phyloP scores from a whole-genome alignment of 1,284 basidiomycete genomes.

The Microbotryum lychnidis-dioicae region DNA sequence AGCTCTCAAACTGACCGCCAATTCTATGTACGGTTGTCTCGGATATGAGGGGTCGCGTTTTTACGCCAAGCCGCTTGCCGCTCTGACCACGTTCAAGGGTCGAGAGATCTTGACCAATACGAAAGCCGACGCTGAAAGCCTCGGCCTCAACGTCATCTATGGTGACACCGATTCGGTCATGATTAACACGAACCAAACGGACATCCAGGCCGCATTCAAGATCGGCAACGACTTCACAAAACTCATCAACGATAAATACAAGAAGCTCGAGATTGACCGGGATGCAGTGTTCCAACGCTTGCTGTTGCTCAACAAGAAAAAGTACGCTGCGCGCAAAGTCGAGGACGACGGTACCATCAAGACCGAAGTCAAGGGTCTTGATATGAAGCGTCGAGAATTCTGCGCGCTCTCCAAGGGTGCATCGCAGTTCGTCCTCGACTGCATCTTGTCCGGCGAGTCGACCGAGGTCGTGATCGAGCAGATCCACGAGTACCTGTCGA shows the following conservation, averaged over 20 bases:
- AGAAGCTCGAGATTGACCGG: slow-evolving; percentile 90
- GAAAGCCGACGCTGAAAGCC: slow-evolving; percentile 79
- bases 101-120: slow-evolving; percentile 94
- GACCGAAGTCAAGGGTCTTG: slow-evolving; percentile 91
- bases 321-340: slow-evolving; percentile 94
- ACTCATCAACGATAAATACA: slow-evolving; percentile 90
- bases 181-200: slow-evolving; percentile 89
- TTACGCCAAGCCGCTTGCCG: slow-evolving; percentile 92
- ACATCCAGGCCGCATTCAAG: slow-evolving; percentile 77
- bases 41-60: slow-evolving; percentile 96
- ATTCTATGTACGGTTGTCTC: slow-evolving; percentile 99
- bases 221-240: slow-evolving; percentile 92
- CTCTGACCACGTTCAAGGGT: slow-evolving; percentile 95
- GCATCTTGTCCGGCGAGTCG: slow-evolving; percentile 82
- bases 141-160: slow-evolving; percentile 90
- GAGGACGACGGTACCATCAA: slow-evolving; percentile 56
- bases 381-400: slow-evolving; percentile 98
- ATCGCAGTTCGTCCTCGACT: slow-evolving; percentile 83
- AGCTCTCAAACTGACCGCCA: slow-evolving; percentile 95
- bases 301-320: slow-evolving; percentile 94
- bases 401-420: slow-evolving; percentile 84
- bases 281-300: slow-evolving; percentile 91
- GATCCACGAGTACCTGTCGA: slow-evolving; percentile 83
- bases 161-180: slow-evolving; percentile 99
- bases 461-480: slow-evolving; percentile 83